Evolutionary conservation across 2,329 filamentous ascomycete species (phyloP), one percentile per base, ranked within the genome.

Genomic region (Colletotrichum spinosum): DNA sequence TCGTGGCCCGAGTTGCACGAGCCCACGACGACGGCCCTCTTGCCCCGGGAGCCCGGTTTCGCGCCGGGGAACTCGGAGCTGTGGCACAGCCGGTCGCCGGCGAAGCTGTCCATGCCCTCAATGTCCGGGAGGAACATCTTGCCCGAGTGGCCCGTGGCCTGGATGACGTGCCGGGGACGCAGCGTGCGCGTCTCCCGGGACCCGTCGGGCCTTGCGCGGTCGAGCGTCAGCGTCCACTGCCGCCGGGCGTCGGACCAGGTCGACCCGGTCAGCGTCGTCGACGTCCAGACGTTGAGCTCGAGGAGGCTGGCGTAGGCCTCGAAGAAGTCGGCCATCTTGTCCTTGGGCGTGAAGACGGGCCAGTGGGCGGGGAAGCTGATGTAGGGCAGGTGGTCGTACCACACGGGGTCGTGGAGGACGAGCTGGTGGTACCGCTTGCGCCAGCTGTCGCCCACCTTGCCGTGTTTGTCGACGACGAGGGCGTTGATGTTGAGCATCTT

Each of bases 1-100:
- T 92, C 90, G 68, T 91, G 88, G 7, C 82, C 88, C 0, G 88
- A 91, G 74, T 92, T 92, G 75, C 89, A 90, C 1, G 86, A 88
- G 1, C 90, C 90, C 0, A 92, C 81, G 0, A 93, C 85, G 1
- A 92, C 77, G 0, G 86, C 89, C 68, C 86, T 89, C 72, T 87
- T 89, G 1, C 84, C 84, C 25, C 80, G 75, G 5, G 79, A 76
- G 2, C 80, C 73, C 0, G 80, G 73, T 2, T 75, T 73, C 0
- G 88, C 86, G 1, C 87, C 88, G 0, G 79, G 74, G 67, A 89
- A 89, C 6, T 87, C 82, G 0, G 86, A 85, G 54, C 83, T 82
- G 67, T 90, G 87, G 72, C 85, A 87, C 56, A 88, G 73, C 2
- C 81, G 74, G 46, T 83, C 80, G 0, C 90, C 90, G 62, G 83